phyloP scores from a whole-genome alignment of 768 basidiomycete species.

The Xerocomellus dryophilus region DNA sequence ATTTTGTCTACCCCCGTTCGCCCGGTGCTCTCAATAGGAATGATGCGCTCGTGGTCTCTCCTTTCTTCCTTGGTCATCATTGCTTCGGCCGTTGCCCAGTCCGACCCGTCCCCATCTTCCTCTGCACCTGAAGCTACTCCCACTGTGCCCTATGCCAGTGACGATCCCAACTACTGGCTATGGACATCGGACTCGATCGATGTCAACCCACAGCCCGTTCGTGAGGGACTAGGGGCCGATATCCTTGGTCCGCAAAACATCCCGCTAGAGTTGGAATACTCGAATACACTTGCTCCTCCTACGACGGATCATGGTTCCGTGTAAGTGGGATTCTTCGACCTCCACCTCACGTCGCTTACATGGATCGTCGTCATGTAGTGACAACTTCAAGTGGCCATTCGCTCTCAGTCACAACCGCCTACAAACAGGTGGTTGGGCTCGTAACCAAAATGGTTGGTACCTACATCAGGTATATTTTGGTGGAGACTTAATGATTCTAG shows the following conservation, averaged over 20 bases:
- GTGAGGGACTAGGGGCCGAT: slow-evolving; percentile 41
- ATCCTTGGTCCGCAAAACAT: slow-evolving; percentile 60
- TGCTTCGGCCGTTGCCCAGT: slow-evolving; percentile 19
- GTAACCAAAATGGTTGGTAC: slow-evolving; percentile 53
- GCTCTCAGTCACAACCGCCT: slow-evolving; percentile 58
- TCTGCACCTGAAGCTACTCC: slow-evolving; percentile 36
- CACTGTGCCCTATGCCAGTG: slow-evolving; percentile 44
- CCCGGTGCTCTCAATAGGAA: slow-evolving; percentile 13
- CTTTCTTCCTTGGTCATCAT: slow-evolving; percentile 23
- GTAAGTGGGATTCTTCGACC: slow-evolving; percentile 22
- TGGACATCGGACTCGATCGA: slow-evolving; percentile 33
- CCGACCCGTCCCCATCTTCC: slow-evolving; percentile 19
- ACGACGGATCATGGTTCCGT: slow-evolving; percentile 57
- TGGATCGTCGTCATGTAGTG: slow-evolving; percentile 12
- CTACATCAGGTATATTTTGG: not conserved
- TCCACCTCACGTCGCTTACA: not conserved
- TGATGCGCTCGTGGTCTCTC: slow-evolving; percentile 32
- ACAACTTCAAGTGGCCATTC: slow-evolving; percentile 64
- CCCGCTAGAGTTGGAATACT: slow-evolving; percentile 53
- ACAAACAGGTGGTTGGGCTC: slow-evolving; percentile 63
- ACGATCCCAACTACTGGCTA: slow-evolving; percentile 45
- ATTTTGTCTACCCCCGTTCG: slow-evolving; percentile 14
- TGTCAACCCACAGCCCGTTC: slow-evolving; percentile 41
- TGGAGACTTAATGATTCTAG: slow-evolving; percentile 21
- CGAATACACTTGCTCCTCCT: slow-evolving; percentile 58